phyloP scores from a whole-genome alignment of 2,329 filamentous ascomycete genomes.

The Aspergillus sp. region DNA sequence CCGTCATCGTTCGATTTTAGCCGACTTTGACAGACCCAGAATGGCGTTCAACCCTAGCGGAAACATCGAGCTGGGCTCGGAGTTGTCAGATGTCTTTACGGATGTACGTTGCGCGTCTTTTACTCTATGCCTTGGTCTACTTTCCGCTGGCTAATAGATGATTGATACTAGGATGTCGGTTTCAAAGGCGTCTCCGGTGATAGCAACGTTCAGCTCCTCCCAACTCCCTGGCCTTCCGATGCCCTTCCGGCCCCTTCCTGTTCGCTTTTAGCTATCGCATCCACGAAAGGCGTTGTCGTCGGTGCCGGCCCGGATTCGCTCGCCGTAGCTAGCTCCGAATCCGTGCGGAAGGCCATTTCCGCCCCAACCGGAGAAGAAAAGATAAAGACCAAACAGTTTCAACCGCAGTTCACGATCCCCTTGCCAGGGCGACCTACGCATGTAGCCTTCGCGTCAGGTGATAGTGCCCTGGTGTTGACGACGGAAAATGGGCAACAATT shows the following conservation, averaged over 20 bases:
- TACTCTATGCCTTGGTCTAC: neutral
- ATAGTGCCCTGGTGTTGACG: slow-evolving; percentile 73
- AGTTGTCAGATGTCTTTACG: slow-evolving; percentile 72
- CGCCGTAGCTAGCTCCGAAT: slow-evolving; percentile 67
- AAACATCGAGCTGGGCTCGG: slow-evolving; percentile 50
- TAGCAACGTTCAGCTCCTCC: slow-evolving; percentile 71
- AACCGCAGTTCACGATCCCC: slow-evolving; percentile 65
- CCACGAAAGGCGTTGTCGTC: slow-evolving; percentile 71
- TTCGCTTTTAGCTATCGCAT: slow-evolving; percentile 77
- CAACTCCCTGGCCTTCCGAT: slow-evolving; percentile 65
- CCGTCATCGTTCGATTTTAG: slow-evolving; percentile 31
- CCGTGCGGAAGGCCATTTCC: slow-evolving; percentile 68
- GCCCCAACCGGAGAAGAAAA: slow-evolving; percentile 49
- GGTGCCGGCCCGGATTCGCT: slow-evolving; percentile 79
- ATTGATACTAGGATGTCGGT: slow-evolving; percentile 56
- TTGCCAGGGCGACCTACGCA: slow-evolving; percentile 76
- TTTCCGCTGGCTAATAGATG: slow-evolving; percentile 6
- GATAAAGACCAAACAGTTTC: slow-evolving; percentile 61
- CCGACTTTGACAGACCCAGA: slow-evolving; percentile 31
- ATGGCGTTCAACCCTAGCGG: slow-evolving; percentile 56
- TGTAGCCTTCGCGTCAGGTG: slow-evolving; percentile 83
- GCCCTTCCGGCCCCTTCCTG: slow-evolving; percentile 67
- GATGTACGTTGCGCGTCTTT: slow-evolving; percentile 52
- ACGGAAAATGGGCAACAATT: slow-evolving; percentile 75
- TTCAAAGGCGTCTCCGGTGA: slow-evolving; percentile 77